A percentile compares a stretch with the other conserved stretches of the same genome.
phyloP scores from a whole-genome alignment of 2,329 filamentous ascomycete genomes.

The Mycocentrospora acerina region DNA sequence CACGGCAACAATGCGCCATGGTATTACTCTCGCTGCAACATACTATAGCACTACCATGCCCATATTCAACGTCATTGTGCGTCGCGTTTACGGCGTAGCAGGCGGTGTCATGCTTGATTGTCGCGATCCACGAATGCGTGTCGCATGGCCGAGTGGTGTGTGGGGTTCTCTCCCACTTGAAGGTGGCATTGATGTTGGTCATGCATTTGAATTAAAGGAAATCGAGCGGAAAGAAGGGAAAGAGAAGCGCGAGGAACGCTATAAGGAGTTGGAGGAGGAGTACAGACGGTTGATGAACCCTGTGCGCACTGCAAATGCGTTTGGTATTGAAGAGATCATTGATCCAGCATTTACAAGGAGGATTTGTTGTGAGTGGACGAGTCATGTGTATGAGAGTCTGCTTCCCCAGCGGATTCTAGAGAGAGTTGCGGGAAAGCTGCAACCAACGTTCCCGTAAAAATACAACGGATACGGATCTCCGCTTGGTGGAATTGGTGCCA shows the following conservation, averaged over 20 bases:
- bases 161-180: slow-evolving; percentile 65
- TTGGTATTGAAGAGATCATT: slow-evolving; percentile 66
- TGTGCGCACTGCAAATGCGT: slow-evolving; percentile 63
- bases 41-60: slow-evolving; percentile 65
- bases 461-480: too few relatives aligned
- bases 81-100: slow-evolving; percentile 64
- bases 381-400: slow-evolving; percentile 57
- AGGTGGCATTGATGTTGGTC: slow-evolving; percentile 65
- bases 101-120: slow-evolving; percentile 66
- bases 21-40: slow-evolving; percentile 60
- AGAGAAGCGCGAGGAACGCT: slow-evolving; percentile 52
- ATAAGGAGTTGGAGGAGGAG: slow-evolving; percentile 60
- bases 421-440: slow-evolving; percentile 41
- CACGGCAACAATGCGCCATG: slow-evolving; percentile 65
- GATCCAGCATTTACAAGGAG: slow-evolving; percentile 61
- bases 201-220: slow-evolving; percentile 60
- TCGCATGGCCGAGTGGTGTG: slow-evolving; percentile 65
- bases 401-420: slow-evolving; percentile 53
- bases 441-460: slow-evolving; percentile 35
- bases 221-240: slow-evolving; percentile 53
- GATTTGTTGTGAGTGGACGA: slow-evolving; percentile 58
- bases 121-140: slow-evolving; percentile 60
- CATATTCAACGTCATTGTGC: slow-evolving; percentile 63
- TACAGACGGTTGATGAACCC: slow-evolving; percentile 66
- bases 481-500: too few relatives aligned